Percentiles rank a stretch among this genome's conserved stretches.
Conservation (phyloP, 805 yeast genomes). For the Starmerella davenportii region DNA sequence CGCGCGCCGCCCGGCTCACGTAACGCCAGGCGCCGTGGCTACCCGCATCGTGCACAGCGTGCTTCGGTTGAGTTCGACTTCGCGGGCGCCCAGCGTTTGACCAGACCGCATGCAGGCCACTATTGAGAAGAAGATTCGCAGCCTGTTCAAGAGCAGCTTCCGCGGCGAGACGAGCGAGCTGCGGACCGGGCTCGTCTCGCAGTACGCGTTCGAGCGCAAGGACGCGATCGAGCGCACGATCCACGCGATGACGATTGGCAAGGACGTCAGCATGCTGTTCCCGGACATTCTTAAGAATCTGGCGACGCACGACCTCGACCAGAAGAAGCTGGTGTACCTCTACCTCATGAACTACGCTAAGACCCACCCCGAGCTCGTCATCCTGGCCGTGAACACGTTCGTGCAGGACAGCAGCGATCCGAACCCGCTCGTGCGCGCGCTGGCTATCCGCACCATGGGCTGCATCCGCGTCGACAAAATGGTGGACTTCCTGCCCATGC, state of each 20-base stretch:
- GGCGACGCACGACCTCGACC: slow-evolving; percentile 91
- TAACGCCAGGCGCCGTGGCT: no score
- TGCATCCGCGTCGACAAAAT: slow-evolving; percentile 89
- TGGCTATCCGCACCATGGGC: slow-evolving; percentile 97
- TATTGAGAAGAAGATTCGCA: slow-evolving; percentile 35
- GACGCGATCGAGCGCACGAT: slow-evolving; percentile 94
- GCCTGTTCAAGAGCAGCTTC: slow-evolving; percentile 39
- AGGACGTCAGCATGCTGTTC: slow-evolving; percentile 82
- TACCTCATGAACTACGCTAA: slow-evolving; percentile 96
- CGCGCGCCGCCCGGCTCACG: no score
- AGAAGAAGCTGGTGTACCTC: slow-evolving; percentile 84
- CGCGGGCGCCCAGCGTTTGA: no score
- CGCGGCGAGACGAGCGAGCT: slow-evolving; percentile 72
- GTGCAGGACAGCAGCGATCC: slow-evolving; percentile 91
- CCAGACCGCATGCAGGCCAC: slow-evolving; percentile 10
- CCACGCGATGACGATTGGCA: slow-evolving; percentile 95
- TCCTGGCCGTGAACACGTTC: slow-evolving; percentile 91
- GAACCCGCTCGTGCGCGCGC: slow-evolving; percentile 84
- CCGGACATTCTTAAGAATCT: slow-evolving; percentile 93
- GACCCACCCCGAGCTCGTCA: slow-evolving; percentile 86
- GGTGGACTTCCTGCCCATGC: slow-evolving; percentile 86
- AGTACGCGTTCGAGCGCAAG: slow-evolving; percentile 75
- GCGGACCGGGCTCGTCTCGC: slow-evolving; percentile 78
- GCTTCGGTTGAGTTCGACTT: no score
- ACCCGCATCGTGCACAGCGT: no score